Evolutionary conservation across 2,329 filamentous ascomycete genomes (phyloP), one percentile per base, ranked within the genome.

Genomic region (Claviceps quebecensis): DNA sequence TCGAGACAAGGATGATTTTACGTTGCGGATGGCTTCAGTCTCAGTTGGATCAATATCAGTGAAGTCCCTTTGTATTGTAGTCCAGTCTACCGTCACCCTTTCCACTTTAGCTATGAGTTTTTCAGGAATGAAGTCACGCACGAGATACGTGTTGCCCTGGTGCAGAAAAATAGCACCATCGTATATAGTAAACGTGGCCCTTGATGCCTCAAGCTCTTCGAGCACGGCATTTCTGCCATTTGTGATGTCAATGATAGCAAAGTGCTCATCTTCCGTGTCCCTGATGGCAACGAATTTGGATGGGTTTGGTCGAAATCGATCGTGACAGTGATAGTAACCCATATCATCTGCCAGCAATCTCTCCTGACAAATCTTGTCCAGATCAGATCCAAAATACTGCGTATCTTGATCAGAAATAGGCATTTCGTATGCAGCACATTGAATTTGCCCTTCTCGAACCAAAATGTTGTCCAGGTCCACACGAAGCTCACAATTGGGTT

Each of bases 111-210:
- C 93, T 58, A 96, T 83, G 61, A 83, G 83, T 54, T 77, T 77
- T 37, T 93, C 87, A 1, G 86, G 84, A 55, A 80, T 80, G 61
- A 97, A 90, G 59, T 97, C 89, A 58, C 88, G 86, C 49, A 98
- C 87, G 2, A 97, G 76, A 62, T 95, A 98, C 1, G 84, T 91
- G 56, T 82, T 81, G n/a, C 93, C 93, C 68, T 98, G 93, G 60
- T 98, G 93, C 5, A 98, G 74, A 69, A 95, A 98, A 55, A 98
- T 96, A 45, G 88, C 93, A 13, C 93, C 93, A 65, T 97, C 91
- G 66, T 98, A 98, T 54, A 98, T 78, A 1, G 89, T 95, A 67
- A 95, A 97, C 58, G 88, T 91, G 1, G 91, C 91, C n/a, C 93
- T 81, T 1, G 86, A 93, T 1, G 89, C 87, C 67, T 97, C 93